Evolutionary conservation across 2,329 filamentous ascomycete genomes (phyloP).

Genomic region (Aspergillus versicolor): DNA sequence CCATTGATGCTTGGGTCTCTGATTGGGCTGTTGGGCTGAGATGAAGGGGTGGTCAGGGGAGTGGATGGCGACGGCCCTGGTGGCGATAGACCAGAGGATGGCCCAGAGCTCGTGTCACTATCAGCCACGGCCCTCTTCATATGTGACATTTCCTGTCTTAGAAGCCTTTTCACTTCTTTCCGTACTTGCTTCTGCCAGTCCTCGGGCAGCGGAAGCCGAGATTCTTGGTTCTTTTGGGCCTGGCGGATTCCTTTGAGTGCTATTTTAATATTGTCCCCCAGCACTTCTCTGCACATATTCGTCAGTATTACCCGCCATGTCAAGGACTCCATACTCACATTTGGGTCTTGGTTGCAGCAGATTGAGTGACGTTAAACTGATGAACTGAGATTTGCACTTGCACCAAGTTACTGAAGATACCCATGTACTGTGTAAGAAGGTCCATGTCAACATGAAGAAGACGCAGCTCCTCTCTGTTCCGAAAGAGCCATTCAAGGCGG

Average conservation of each 20-base stretch:
- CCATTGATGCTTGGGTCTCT: not conserved
- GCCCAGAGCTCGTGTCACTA: not conserved
- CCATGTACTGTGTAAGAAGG: not conserved
- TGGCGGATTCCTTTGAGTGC: not conserved
- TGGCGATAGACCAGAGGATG: not conserved
- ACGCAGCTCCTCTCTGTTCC: not conserved
- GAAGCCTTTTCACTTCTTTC: accelerated
- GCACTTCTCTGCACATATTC: not conserved
- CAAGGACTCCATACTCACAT: not conserved
- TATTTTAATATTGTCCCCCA: not conserved
- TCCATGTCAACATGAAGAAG: not conserved
- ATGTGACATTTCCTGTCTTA: not conserved
- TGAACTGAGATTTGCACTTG: not conserved
- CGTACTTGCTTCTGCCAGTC: not conserved
- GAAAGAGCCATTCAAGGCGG: not conserved
- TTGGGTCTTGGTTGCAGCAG: not conserved
- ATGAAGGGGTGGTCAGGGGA: not conserved
- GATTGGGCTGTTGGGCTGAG: not conserved
- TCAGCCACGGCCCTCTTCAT: not conserved
- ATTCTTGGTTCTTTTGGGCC: not conserved
- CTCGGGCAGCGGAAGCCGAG: accelerated
- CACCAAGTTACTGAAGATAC: not conserved
- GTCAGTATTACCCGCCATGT: not conserved
- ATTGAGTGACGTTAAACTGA: not conserved
- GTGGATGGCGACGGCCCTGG: not conserved